These are phyloP conservation scores for Geranium brycei DNA, from an alignment of 345 rosid species.

Conservation along the genomic window DNA sequence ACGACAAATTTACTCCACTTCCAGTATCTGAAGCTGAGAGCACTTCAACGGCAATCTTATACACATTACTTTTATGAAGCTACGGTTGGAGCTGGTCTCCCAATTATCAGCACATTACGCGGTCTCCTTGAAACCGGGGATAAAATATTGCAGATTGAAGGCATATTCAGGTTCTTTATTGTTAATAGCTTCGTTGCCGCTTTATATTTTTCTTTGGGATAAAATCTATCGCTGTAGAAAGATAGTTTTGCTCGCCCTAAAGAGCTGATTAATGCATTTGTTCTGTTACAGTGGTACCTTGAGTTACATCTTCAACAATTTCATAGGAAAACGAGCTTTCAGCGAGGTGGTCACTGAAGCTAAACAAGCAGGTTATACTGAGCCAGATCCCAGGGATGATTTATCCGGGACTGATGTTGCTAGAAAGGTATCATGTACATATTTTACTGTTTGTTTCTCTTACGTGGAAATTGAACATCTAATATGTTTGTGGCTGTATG, in stretches of 20 bases:
- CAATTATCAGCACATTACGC: conserved; percentile 86
- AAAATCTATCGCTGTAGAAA: not conserved
- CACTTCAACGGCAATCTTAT: conserved; percentile 91
- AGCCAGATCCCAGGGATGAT: conserved; percentile 99
- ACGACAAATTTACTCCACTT: conserved; percentile 7
- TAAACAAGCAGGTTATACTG: conserved; percentile 78
- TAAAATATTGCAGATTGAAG: conserved; percentile 73
- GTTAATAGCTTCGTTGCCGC: not conserved
- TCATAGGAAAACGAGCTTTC: conserved; percentile 42
- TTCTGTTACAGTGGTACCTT: conserved; percentile 66
- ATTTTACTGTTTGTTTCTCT: not conserved
- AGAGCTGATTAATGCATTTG: not conserved
- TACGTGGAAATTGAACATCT: not conserved
- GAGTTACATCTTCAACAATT: conserved; percentile 90
- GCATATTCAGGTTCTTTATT: conserved; percentile 63
- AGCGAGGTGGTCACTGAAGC: conserved; percentile 85
- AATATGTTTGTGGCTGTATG: not conserved
- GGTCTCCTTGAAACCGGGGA: conserved; percentile 98
- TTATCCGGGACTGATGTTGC: conserved; percentile 98
- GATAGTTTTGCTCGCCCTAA: not conserved
- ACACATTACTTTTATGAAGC: conserved; percentile 99
- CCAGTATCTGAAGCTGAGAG: conserved; percentile 79
- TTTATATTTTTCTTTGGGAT: not conserved
- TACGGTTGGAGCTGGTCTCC: conserved; percentile 99
- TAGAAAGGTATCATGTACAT: conserved; percentile 47